Evolutionary conservation across 2,329 filamentous ascomycete genomes (phyloP), one percentile per base, ranked within the genome.

Genomic region (Lachnellula willkommii): DNA sequence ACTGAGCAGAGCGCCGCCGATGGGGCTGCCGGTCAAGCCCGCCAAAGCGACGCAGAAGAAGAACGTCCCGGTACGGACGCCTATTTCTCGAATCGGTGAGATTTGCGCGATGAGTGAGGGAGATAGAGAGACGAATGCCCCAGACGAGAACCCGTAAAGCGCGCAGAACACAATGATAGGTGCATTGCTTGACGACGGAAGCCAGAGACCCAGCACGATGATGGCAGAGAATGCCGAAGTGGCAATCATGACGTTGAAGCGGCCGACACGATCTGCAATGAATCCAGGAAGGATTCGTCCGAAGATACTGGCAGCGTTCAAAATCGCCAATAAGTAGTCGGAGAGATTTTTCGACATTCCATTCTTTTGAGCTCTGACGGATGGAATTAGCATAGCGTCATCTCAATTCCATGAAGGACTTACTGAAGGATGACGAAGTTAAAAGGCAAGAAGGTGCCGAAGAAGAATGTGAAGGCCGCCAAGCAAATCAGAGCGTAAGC

Each of bases 91-190:
- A 39, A 89, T 79, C 47, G 88, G 84, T 1, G 81, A 84, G 59
- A 90, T 87, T 65, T 90, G 85, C 1, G 85, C 85, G 22, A 91
- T 74, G 14, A 88, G 73, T 0, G 85, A 79, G 0, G 87, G 84
- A 0, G 76, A 75, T 17, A 90, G 72, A 0, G 81, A 81, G 37
- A 88, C 80, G 63, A 84, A 87, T 2, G 81, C 81, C 12, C 87
- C 88, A 0, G 82, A 85, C 14, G 78, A 78, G 67, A 90, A 88
- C 17, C 87, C 88, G 62, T 87, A 90, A 6, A 89, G 70, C n/a
- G 79, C 75, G 12, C 80, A 77, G 68, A 88, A 90, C 37, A 83
- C 75, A 50, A 89, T 77, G 56, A 85, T 80, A 1, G 80, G 77
- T 0, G 78, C 77, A 9, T 83, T 79, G 39, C 74, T 74, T 3